Percentiles rank a stretch among this genome's conserved stretches.
These are phyloP conservation scores for Nemania abortiva DNA, from an alignment of 2,329 filamentous ascomycete genomes.

Conservation along the genomic window DNA sequence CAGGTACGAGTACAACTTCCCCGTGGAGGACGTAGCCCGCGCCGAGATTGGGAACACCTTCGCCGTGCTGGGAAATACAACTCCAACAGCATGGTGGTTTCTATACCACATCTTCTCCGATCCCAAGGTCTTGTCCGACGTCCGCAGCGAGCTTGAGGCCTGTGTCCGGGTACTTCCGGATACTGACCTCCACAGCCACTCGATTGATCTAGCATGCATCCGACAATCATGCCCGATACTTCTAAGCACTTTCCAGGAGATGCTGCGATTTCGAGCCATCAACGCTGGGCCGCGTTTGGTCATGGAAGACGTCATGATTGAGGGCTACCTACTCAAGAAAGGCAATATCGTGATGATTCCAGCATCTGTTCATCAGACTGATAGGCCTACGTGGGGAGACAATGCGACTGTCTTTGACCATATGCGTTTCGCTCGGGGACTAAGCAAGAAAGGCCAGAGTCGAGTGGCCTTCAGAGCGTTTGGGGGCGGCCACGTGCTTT, in stretches of 20 bases:
- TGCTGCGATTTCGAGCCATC: slow-evolving; percentile 44
- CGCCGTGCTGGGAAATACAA: background rate
- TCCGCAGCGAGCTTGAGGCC: slow-evolving; percentile 41
- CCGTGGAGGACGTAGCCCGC: background rate
- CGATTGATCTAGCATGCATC: slow-evolving; percentile 44
- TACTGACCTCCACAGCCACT: slow-evolving; percentile 23
- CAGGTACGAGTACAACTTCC: no score
- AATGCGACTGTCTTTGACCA: slow-evolving; percentile 29
- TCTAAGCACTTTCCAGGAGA: slow-evolving; percentile 49
- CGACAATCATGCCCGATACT: slow-evolving; percentile 46
- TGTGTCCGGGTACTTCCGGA: slow-evolving; percentile 30
- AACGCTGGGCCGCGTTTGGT: slow-evolving; percentile 41
- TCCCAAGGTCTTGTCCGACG: slow-evolving; percentile 38
- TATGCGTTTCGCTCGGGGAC: slow-evolving; percentile 22
- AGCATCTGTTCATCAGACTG: slow-evolving; percentile 32
- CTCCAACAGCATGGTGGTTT: slow-evolving; percentile 20
- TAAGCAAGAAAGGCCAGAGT: slow-evolving; percentile 1
- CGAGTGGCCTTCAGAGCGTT: slow-evolving; percentile 25
- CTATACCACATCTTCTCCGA: slow-evolving; percentile 44
- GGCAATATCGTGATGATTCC: slow-evolving; percentile 41
- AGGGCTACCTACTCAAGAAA: slow-evolving; percentile 43
- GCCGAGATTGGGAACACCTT: slow-evolving; percentile 2
- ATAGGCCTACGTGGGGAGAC: slow-evolving; percentile 28
- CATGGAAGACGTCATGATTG: slow-evolving; percentile 44
- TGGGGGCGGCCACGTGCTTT: slow-evolving; percentile 32